phyloP scores from a whole-genome alignment of 805 yeast species.

The Candida sanyiensis region DNA sequence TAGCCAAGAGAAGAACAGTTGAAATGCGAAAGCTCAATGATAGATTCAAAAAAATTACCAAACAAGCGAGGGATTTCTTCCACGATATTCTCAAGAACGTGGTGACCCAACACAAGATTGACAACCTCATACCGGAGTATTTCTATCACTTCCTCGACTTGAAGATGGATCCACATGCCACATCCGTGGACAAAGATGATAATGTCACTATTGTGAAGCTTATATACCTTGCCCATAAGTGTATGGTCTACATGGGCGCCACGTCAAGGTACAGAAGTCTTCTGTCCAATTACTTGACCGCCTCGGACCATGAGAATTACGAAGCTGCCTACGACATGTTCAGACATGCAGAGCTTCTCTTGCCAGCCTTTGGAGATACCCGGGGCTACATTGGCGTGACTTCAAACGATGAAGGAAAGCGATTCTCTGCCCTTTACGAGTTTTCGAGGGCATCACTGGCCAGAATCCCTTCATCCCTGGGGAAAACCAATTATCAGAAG shows the following conservation, averaged over 20 bases:
- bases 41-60: conserved; percentile 43
- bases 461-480: conserved; percentile 35
- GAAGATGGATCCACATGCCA: conserved; percentile 8
- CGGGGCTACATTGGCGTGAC: conserved; percentile 55
- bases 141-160: conserved; percentile 16
- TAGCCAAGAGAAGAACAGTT: conserved; percentile 30
- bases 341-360: conserved; percentile 45
- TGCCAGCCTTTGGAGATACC: conserved; percentile 68
- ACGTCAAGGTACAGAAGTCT: conserved; percentile 50
- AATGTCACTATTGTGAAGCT: conserved; percentile 20
- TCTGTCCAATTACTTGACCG: conserved; percentile 25
- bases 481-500: conserved; percentile 31
- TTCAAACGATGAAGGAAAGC: conserved; percentile 33
- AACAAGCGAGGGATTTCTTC: conserved; percentile 45
- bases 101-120: conserved; percentile 33
- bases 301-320: conserved; percentile 37
- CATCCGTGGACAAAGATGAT: conserved; percentile 10
- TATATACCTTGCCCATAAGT: conserved; percentile 42
- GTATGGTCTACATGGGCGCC: conserved; percentile 51
- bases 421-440: conserved; percentile 34
- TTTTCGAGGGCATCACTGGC: conserved; percentile 40
- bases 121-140: conserved; percentile 20
- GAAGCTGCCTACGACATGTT: conserved; percentile 42
- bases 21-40: conserved; percentile 54
- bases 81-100: conserved; percentile 36